Evolutionary conservation across 2,329 filamentous ascomycete species (phyloP).

Genomic region (Ophiostoma australiae): DNA sequence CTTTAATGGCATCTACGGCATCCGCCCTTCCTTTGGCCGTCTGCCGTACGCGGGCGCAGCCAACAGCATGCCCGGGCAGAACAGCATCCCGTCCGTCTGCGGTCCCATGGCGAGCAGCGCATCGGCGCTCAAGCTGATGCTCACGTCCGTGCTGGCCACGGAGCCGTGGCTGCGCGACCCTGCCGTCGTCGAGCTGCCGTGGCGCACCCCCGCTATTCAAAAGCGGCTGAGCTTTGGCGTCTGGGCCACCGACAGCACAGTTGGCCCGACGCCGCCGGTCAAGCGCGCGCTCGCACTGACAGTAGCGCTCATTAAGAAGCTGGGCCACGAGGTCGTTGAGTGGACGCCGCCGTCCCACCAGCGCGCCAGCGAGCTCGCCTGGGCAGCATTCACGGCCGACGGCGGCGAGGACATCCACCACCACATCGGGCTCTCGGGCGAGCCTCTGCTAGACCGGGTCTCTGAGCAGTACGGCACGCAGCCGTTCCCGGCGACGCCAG

Average conservation of each 20-base stretch:
- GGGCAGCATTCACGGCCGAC: conserved; percentile 35
- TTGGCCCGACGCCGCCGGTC: conserved; percentile 54
- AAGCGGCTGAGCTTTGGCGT: conserved; percentile 51
- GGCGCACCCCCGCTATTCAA: conserved; percentile 39
- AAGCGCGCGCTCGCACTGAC: conserved; percentile 42
- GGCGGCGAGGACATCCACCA: conserved; percentile 38
- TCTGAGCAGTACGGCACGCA: background rate
- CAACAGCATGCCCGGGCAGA: conserved; percentile 49
- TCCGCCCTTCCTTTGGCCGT: conserved; percentile 33
- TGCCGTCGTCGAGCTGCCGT: conserved; percentile 60
- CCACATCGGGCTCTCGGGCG: conserved; percentile 51
- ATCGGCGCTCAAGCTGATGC: conserved; percentile 47
- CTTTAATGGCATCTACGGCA: conserved; percentile 33
- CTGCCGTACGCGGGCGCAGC: conserved; percentile 27
- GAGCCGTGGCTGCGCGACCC: conserved; percentile 60
- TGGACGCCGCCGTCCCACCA: conserved; percentile 53
- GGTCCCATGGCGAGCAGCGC: conserved; percentile 55
- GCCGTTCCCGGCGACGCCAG: conserved; percentile 28
- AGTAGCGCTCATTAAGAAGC: conserved; percentile 39
- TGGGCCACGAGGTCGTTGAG: conserved; percentile 41
- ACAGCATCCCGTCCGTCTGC: conserved; percentile 52
- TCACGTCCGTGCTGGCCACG: conserved; percentile 52
- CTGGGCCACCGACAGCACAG: conserved; percentile 46
- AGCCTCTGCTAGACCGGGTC: conserved; percentile 39
- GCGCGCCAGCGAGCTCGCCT: conserved; percentile 37